Evolutionary conservation across 176 grass and related monocot species (phyloP).

Genomic region (Phyllostachys edulis): DNA sequence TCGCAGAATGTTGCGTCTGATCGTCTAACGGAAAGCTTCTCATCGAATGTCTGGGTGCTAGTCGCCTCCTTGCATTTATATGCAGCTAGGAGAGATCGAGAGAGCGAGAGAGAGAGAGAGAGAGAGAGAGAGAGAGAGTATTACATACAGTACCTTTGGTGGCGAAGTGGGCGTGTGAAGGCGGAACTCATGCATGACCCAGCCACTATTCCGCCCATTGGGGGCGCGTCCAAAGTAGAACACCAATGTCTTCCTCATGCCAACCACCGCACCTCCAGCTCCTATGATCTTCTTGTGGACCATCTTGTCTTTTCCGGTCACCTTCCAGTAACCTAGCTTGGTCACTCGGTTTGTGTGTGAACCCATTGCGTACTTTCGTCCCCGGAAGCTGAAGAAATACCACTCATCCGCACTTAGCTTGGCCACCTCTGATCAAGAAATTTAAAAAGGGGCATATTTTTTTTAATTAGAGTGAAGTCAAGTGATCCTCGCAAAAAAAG

Average conservation of each 20-base stretch:
- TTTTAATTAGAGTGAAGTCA: too few relatives aligned
- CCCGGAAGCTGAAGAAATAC: slow-evolving; percentile 53
- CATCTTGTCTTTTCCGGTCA: slow-evolving; percentile 39
- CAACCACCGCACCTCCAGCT: background rate
- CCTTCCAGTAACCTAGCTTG: slow-evolving; percentile 52
- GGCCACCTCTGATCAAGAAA: slow-evolving; percentile 1
- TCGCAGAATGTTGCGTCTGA: too few relatives aligned
- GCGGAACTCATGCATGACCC: slow-evolving; percentile 62
- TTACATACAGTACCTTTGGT: background rate
- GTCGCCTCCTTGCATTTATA: too few relatives aligned
- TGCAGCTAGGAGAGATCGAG: too few relatives aligned
- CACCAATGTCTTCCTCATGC: slow-evolving; percentile 54
- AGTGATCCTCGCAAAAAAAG: too few relatives aligned
- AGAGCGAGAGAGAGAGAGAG: too few relatives aligned
- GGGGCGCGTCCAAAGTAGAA: slow-evolving; percentile 49
- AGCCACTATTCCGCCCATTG: slow-evolving; percentile 27
- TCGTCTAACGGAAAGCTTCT: too few relatives aligned
- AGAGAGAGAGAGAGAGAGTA: too few relatives aligned
- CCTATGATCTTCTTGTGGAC: background rate
- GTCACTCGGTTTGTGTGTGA: slow-evolving; percentile 41
- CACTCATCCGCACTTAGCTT: slow-evolving; percentile 33
- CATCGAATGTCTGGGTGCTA: too few relatives aligned
- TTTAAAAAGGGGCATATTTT: too few relatives aligned
- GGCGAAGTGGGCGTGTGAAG: background rate
- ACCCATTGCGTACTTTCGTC: slow-evolving; percentile 43